Conservation (phyloP, 1,284 basidiomycete species). For the Xerocomus cyaneibrunnescens region DNA sequence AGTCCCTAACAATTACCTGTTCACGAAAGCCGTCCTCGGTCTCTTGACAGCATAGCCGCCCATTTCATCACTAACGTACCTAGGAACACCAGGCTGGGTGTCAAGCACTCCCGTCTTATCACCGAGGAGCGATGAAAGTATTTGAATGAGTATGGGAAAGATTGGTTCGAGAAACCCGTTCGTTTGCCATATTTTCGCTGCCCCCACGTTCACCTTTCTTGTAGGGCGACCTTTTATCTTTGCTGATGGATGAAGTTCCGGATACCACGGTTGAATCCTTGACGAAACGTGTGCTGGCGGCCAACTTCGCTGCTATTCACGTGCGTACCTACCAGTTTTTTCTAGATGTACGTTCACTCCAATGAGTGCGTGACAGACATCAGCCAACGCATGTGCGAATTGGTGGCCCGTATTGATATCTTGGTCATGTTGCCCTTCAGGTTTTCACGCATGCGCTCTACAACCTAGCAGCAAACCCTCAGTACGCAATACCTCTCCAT, state of each 20-base stretch:
- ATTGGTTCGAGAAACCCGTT: conserved; percentile 1
- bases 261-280: neutral
- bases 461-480: too few species aligned
- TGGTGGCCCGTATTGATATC: too few species aligned
- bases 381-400: too few species aligned
- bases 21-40: too few species aligned
- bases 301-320: conserved; percentile 36
- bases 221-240: conserved; percentile 42
- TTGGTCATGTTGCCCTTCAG: too few species aligned
- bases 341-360: too few species aligned
- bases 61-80: neutral
- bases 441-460: too few species aligned
- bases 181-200: neutral
- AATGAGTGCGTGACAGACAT: too few species aligned
- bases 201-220: neutral
- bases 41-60: neutral
- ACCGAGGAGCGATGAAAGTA: conserved; percentile 38
- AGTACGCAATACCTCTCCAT: too few species aligned
- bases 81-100: neutral
- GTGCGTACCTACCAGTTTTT: conserved; percentile 14
- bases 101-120: conserved; percentile 35
- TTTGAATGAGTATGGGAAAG: conserved; percentile 33
- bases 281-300: conserved; percentile 28
- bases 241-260: conserved; percentile 43
- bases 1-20: too few species aligned